These are phyloP conservation scores for Porpolomopsis calyptriformis DNA, from an alignment of 768 basidiomycete species.

Conservation along the genomic window DNA sequence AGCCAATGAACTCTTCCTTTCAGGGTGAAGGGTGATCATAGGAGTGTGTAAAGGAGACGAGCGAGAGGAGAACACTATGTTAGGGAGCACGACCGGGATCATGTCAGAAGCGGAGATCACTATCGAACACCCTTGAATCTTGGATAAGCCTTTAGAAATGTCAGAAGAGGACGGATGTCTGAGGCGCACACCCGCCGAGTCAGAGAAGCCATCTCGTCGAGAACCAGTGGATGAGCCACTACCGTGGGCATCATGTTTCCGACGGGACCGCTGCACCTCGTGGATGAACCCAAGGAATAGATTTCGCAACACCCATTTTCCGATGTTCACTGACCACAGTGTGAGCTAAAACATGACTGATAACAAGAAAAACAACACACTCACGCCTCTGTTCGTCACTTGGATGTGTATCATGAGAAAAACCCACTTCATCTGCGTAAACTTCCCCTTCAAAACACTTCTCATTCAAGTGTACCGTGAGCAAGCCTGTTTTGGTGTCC, in stretches of 20 bases:
- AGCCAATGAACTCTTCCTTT: too few species aligned
- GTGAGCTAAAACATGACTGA: background rate
- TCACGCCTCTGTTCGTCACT: constrained; percentile 74
- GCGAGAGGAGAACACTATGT: constrained; percentile 30
- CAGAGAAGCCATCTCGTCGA: constrained; percentile 9
- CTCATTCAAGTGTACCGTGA: constrained; percentile 82
- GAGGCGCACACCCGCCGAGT: background rate
- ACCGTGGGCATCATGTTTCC: constrained; percentile 19
- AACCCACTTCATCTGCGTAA: constrained; percentile 86
- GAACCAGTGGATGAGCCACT: constrained; percentile 12
- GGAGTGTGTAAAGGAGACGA: constrained; percentile 51
- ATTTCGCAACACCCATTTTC: constrained; percentile 84
- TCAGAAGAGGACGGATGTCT: constrained; percentile 6
- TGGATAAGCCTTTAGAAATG: constrained; percentile 5
- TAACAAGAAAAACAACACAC: constrained; percentile 21
- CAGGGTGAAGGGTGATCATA: constrained; percentile 38
- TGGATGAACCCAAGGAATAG: constrained; percentile 70
- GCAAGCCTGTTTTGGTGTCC: constrained; percentile 82
- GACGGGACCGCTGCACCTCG: constrained; percentile 47
- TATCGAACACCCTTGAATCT: constrained; percentile 19
- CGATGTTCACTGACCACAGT: constrained; percentile 63
- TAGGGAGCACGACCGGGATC: constrained; percentile 52
- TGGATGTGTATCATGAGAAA: constrained; percentile 45
- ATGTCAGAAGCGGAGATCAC: constrained; percentile 57
- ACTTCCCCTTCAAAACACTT: constrained; percentile 90